Evolutionary conservation across 441 rosid genomes (phyloP), one percentile per base, ranked within the genome.

Genomic region (Populus hybrid): DNA sequence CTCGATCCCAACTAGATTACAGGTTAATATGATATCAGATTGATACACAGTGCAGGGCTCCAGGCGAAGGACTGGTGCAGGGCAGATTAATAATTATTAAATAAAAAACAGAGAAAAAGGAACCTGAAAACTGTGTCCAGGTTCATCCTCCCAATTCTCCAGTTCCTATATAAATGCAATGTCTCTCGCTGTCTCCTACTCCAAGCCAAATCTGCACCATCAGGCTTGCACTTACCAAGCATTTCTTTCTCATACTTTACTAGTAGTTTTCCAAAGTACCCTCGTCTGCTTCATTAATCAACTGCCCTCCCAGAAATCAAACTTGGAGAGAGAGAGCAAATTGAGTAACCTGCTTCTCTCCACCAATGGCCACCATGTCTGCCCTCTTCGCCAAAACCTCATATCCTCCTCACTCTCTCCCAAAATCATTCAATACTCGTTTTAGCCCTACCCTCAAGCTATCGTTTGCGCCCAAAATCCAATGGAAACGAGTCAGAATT

Each of bases 361-460:
- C 50, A 70, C 28, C 78, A 73, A 90, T 91, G 97, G 91, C 98
- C 81, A 89, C 98, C 74, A 83, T 90, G 86, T 87, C 93, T 59
- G 63, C 88, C n/a, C 53, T 87, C 36, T 70, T 84, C 78, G 16
- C 73, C 80, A 73, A 83, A 79, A 35, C 84, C 59, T 40, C 91
- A 32, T 72, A 67, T 68, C 79, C 85, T 2, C 65, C 87, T 40
- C 85, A 64, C 28, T 81, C 89, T 21, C 78, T 87, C 1, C 63
- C 84, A 82, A 89, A 85, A 74, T 30, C 92, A 24, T 76, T 65
- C 57, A 59, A 16, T 72, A 64, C 89, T 83, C 87, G 85, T 64
- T 81, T 88, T 74, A 24, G 88, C 72, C 79, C 88, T 75, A 21
- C 87, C 35, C 50, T 69, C 71, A 16, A 23, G 10, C 66, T 86